Conservation (phyloP, 148 eudicot genomes). For the Rhododendron mucronatum region DNA sequence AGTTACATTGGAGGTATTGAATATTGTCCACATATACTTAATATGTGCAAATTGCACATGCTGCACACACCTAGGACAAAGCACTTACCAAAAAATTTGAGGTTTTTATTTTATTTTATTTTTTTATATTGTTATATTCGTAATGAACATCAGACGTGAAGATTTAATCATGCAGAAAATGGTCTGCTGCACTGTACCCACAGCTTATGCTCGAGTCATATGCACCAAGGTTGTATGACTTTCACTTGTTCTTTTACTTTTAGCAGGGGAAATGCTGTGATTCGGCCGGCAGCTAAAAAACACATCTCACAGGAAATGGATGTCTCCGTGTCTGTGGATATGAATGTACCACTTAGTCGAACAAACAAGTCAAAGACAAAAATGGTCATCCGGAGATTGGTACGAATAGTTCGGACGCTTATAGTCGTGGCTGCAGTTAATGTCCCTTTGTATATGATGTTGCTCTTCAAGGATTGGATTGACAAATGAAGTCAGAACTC, state of each 20-base stretch:
- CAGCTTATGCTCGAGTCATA: neutral
- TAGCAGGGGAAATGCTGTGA: constrained; percentile 72
- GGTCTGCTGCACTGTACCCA: neutral
- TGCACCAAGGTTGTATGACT: neutral
- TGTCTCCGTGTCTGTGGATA: constrained; percentile 30
- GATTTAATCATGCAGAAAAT: neutral
- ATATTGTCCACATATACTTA: neutral
- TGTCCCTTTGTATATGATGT: constrained; percentile 73
- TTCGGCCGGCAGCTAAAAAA: constrained; percentile 57
- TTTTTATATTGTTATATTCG: neutral
- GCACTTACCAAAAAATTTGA: neutral
- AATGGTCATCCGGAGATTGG: constrained; percentile 40
- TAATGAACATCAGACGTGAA: neutral
- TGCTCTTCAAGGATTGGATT: constrained; percentile 85
- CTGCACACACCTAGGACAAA: neutral
- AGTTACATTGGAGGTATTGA: neutral
- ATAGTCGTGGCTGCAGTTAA: constrained; percentile 68
- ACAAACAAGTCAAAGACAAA: constrained; percentile 38
- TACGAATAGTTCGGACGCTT: constrained; percentile 42
- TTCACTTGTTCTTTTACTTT: neutral
- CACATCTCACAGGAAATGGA: constrained; percentile 45
- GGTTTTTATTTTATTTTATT: neutral
- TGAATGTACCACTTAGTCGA: constrained; percentile 34
- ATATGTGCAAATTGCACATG: neutral
- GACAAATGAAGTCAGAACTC: constrained; percentile 32